These are phyloP conservation scores for Cicer yamashitae DNA, from an alignment of 306 rosid genomes.

Conservation along the genomic window DNA sequence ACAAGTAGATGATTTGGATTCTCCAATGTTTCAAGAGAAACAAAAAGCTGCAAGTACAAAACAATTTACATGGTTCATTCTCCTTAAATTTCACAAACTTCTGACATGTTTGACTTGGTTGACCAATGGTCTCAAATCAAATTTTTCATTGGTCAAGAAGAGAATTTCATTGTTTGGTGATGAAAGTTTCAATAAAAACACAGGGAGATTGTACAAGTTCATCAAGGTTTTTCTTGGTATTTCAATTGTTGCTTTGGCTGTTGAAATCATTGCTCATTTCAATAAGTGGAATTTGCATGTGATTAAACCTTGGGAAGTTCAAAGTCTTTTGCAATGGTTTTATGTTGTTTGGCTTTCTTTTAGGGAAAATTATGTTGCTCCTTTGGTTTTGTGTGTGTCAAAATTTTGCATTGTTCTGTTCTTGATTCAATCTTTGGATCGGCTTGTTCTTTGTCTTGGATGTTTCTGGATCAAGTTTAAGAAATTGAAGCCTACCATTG, in stretches of 20 bases:
- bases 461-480: slow-evolving; percentile 95
- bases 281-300: slow-evolving; percentile 78
- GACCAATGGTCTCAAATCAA: slow-evolving; percentile 53
- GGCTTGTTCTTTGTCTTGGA: slow-evolving; percentile 85
- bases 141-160: slow-evolving; percentile 63
- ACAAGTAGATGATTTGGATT: slow-evolving; percentile 58
- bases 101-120: slow-evolving; percentile 75
- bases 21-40: slow-evolving; percentile 68
- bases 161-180: slow-evolving; percentile 72
- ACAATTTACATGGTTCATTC: slow-evolving; percentile 87
- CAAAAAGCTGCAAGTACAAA: slow-evolving; percentile 71
- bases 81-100: slow-evolving; percentile 77
- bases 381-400: slow-evolving; percentile 67
- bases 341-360: slow-evolving; percentile 82
- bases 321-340: slow-evolving; percentile 69
- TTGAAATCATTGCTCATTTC: slow-evolving; percentile 85
- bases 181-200: slow-evolving; percentile 58
- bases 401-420: slow-evolving; percentile 82
- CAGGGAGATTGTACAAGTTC: slow-evolving; percentile 75
- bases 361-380: slow-evolving; percentile 84
- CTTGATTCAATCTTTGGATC: slow-evolving; percentile 90
- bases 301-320: slow-evolving; percentile 84
- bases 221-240: slow-evolving; percentile 68
- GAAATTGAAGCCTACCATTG: slow-evolving; percentile 74
- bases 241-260: slow-evolving; percentile 63